Evolutionary conservation across 176 grass and related monocot species (phyloP).

Genomic region (Zea mays): Zm-B73-REFERENCE-NAM-5.0 NC_050098.1:151293001-151293500

Average conservation of each 20-base stretch:
- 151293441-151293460: not conserved
- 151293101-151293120: not conserved
- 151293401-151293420: not conserved
- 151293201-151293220: slow-evolving; percentile 23
- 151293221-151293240: slow-evolving; percentile 40
- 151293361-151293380: not conserved
- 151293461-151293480: slow-evolving; percentile 12
- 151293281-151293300: slow-evolving; percentile 98
- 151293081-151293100: slow-evolving; percentile 12
- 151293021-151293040: slow-evolving; percentile 93
- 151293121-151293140: not conserved
- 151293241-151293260: slow-evolving; percentile 95
- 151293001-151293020: slow-evolving; percentile 99
- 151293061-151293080: slow-evolving; percentile 26
- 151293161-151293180: slow-evolving; percentile 28
- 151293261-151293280: slow-evolving; percentile 88
- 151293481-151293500: slow-evolving; percentile 10
- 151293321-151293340: slow-evolving; percentile 88
- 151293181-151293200: slow-evolving; percentile 27
- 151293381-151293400: slow-evolving; percentile 1
- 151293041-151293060: slow-evolving; percentile 99
- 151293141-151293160: not conserved
- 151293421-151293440: not conserved
- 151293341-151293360: slow-evolving; percentile 23
- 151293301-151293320: slow-evolving; percentile 99